phyloP scores from a whole-genome alignment of 1,284 basidiomycete species.

The Malassezia brasiliensis region DNA sequence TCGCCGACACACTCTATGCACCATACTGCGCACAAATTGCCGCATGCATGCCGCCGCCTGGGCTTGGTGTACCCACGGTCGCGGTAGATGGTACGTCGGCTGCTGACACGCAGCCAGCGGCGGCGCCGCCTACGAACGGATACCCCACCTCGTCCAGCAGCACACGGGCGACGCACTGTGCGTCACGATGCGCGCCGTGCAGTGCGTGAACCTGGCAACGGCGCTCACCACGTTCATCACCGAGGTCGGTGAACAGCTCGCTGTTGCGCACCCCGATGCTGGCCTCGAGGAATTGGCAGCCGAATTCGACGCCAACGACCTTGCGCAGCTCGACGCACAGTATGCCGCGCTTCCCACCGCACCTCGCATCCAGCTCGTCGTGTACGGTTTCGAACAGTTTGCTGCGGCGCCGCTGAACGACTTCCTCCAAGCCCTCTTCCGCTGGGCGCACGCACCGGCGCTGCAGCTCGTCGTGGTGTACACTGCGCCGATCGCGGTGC shows the following conservation, averaged over 20 bases:
- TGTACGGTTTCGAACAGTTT: conserved; percentile 8
- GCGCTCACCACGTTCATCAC: conserved; percentile 1
- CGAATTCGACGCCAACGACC: conserved; percentile 2
- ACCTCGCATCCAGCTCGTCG: neutral
- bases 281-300: neutral
- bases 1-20: neutral
- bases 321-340: neutral
- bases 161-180: neutral
- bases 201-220: conserved; percentile 5
- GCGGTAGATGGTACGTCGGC: conserved; percentile 1
- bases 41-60: neutral
- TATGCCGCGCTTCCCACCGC: neutral
- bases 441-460: neutral
- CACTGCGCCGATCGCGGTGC: conserved; percentile 5
- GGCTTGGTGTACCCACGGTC: neutral
- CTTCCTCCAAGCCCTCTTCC: neutral
- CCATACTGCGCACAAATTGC: neutral
- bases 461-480: neutral
- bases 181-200: neutral
- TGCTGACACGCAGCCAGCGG: neutral
- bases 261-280: neutral
- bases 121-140: neutral
- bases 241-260: neutral
- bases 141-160: neutral
- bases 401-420: conserved; percentile 10